Conservation (phyloP, 164 flowering plant species). For the Sedum album region DNA sequence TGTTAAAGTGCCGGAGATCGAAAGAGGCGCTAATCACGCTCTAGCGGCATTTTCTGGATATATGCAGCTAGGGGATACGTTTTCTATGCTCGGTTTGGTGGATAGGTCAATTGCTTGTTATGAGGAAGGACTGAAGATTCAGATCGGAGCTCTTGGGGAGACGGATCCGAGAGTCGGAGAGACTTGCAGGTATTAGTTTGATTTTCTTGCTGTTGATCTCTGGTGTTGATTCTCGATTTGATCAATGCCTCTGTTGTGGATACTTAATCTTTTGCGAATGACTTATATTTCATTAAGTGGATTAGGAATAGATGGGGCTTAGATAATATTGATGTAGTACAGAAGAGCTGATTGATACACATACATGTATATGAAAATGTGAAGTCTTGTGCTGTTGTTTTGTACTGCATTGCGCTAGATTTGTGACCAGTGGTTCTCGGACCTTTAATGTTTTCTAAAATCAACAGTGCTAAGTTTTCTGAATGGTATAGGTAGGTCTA, state of each 20-base stretch:
- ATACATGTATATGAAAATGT: background rate
- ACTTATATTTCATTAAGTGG: background rate
- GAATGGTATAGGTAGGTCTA: background rate
- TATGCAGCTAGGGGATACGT: slow-evolving; percentile 97
- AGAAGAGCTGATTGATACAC: background rate
- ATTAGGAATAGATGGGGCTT: background rate
- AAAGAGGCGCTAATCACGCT: slow-evolving; percentile 76
- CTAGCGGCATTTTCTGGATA: slow-evolving; percentile 87
- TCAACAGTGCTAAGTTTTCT: background rate
- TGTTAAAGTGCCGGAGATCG: slow-evolving; percentile 54
- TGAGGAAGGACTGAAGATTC: slow-evolving; percentile 69
- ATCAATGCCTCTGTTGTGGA: background rate
- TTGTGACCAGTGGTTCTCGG: background rate
- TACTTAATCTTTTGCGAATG: background rate
- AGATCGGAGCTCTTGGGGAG: slow-evolving; percentile 79
- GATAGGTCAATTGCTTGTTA: slow-evolving; percentile 72
- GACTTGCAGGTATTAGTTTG: slow-evolving; percentile 67
- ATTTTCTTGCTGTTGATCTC: background rate
- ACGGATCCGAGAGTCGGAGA: slow-evolving; percentile 94
- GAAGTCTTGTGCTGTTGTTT: background rate
- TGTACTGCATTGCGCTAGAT: background rate
- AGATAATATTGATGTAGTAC: background rate
- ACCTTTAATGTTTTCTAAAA: background rate
- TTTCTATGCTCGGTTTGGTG: slow-evolving; percentile 83
- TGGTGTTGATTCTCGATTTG: background rate